phyloP scores from a whole-genome alignment of 2,329 filamentous ascomycete species.

The Aspergillus intermedius region DNA sequence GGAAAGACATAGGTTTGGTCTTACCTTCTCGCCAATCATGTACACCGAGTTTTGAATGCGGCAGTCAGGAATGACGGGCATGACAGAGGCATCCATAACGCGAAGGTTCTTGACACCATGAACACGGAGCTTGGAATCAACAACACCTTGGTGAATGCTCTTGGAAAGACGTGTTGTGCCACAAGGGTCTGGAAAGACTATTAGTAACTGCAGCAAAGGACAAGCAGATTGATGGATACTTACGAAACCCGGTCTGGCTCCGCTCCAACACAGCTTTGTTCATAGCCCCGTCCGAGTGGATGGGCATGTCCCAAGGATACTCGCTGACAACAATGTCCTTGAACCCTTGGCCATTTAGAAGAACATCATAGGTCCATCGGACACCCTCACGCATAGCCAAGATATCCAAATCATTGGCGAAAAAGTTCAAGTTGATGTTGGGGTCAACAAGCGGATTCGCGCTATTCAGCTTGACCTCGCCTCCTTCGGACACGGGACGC shows the following conservation, averaged over 20 bases:
- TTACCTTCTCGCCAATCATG: constrained; percentile 50
- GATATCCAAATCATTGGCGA: constrained; percentile 47
- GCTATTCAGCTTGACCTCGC: constrained; percentile 36
- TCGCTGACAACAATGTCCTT: constrained; percentile 34
- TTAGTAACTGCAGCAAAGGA: neutral
- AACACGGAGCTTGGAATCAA: constrained; percentile 47
- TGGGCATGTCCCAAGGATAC: constrained; percentile 58
- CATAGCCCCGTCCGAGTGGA: constrained; percentile 52
- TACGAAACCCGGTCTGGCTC: constrained; percentile 45
- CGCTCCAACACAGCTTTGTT: constrained; percentile 51
- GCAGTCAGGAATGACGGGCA: constrained; percentile 51
- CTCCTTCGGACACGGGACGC: constrained; percentile 40
- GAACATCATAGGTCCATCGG: constrained; percentile 49
- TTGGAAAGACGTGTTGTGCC: constrained; percentile 51
- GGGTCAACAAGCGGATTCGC: constrained; percentile 33
- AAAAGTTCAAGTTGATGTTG: constrained; percentile 41
- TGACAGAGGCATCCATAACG: constrained; percentile 51
- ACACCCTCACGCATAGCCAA: constrained; percentile 55
- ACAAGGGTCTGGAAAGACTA: constrained; percentile 39
- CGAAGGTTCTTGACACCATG: constrained; percentile 50
- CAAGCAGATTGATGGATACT: neutral
- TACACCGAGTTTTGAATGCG: constrained; percentile 57
- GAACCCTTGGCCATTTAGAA: constrained; percentile 52
- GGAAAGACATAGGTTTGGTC: neutral
- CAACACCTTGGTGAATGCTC: constrained; percentile 47